phyloP scores from a whole-genome alignment of 202 grass and related monocot species.

The Miscanthus sacchariflorus region DNA sequence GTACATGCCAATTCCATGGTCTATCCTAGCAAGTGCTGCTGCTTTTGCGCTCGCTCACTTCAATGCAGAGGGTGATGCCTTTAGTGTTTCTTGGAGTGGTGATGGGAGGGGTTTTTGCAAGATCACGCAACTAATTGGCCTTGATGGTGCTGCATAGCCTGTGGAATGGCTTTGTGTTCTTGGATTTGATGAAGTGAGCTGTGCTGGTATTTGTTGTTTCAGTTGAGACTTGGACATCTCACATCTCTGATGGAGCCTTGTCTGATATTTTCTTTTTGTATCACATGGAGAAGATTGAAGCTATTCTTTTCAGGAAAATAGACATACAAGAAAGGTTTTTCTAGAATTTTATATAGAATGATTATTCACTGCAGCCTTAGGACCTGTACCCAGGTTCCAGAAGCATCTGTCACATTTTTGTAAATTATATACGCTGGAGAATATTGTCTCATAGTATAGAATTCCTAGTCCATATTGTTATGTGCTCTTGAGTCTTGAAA shows the following conservation, averaged over 20 bases:
- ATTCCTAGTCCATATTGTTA: slow-evolving; percentile 23
- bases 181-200: slow-evolving; percentile 92
- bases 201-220: slow-evolving; percentile 13
- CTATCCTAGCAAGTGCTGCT: slow-evolving; percentile 79
- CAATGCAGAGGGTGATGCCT: slow-evolving; percentile 88
- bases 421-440: slow-evolving; percentile 21
- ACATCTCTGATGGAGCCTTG: neutral
- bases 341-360: neutral
- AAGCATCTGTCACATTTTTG: slow-evolving; percentile 31
- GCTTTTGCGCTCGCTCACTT: slow-evolving; percentile 90
- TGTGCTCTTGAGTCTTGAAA: neutral
- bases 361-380: slow-evolving; percentile 8
- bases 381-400: slow-evolving; percentile 25
- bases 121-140: slow-evolving; percentile 77
- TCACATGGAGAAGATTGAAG: slow-evolving; percentile 25
- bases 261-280: neutral
- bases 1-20: slow-evolving; percentile 82
- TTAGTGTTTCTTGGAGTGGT: slow-evolving; percentile 90
- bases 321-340: neutral
- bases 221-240: slow-evolving; percentile 33
- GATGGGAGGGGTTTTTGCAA: slow-evolving; percentile 88
- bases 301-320: slow-evolving; percentile 30
- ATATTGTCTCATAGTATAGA: slow-evolving; percentile 40
- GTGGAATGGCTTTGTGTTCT: slow-evolving; percentile 98
- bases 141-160: slow-evolving; percentile 92